These are phyloP conservation scores for Fusarium sp. DNA, from an alignment of 2,329 filamentous ascomycete genomes.

Conservation along the genomic window DNA sequence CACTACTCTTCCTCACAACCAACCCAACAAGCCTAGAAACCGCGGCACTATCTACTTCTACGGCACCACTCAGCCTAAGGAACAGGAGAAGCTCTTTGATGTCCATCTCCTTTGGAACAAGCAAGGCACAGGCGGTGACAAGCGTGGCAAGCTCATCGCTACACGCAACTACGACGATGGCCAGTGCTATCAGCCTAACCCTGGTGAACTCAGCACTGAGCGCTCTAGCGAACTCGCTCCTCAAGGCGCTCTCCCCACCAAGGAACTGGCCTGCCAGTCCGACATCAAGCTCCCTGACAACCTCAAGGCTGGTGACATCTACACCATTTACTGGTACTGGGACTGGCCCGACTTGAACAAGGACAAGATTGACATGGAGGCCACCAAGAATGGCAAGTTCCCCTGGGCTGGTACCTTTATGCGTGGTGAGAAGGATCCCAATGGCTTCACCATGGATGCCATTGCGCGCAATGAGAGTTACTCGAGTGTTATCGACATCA, in stretches of 20 bases:
- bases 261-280: constrained; percentile 82
- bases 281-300: constrained; percentile 80
- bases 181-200: constrained; percentile 86
- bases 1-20: constrained; percentile 70
- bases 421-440: constrained; percentile 53
- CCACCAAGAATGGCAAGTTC: constrained; percentile 56
- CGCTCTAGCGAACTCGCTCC: constrained; percentile 70
- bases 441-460: constrained; percentile 52
- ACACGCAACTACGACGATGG: constrained; percentile 89
- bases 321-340: constrained; percentile 97
- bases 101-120: constrained; percentile 83
- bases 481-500: constrained; percentile 57
- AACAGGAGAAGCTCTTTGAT: constrained; percentile 64
- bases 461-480: constrained; percentile 58
- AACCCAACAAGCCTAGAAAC: constrained; percentile 71
- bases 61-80: constrained; percentile 72
- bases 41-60: constrained; percentile 82
- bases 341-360: constrained; percentile 79
- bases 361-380: constrained; percentile 55
- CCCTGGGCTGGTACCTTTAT: constrained; percentile 58
- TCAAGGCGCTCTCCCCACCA: constrained; percentile 64
- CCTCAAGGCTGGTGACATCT: constrained; percentile 70
- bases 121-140: constrained; percentile 84
- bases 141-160: constrained; percentile 79
- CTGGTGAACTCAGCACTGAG: constrained; percentile 65